Evolutionary conservation across 768 basidiomycete species (phyloP), one percentile per base, ranked within the genome.

Genomic region (Pisolithus orientalis): DNA sequence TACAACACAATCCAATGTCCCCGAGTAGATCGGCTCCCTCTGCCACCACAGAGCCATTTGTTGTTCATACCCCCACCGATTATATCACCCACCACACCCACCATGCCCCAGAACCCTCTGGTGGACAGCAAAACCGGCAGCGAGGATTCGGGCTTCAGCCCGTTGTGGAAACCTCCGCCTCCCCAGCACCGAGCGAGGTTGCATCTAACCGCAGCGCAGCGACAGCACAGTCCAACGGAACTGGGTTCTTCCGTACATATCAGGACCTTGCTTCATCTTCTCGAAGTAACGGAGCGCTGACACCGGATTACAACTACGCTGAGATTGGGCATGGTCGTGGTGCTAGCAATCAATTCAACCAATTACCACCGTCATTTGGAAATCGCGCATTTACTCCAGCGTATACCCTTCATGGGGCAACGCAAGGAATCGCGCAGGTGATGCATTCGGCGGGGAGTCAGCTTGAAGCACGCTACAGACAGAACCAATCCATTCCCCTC

Each of bases 251-350:
- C 65, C 77, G 80, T 29, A 75, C 77, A 27, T 83, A 82, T 59
- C 75, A 80, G 39, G 77, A 78, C 25, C 59, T 71, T 9, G 63
- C 61, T 14, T 60, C 70, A n/a, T 68, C 74, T 0, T 70, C 74
- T 39, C 65, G 72, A 49, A 72, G 72, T 57, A 75, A 75, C 54
- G 83, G 84, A 40, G 76, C 79, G 16, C 67, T 82, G 63, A 89
- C 85, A 14, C 87, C 85, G 24, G 87, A 89, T 59, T 75, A 87
- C 47, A 76, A 84, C 57, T 87, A 77, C 55, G 85, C 87, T 5
- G 88, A 90, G 63, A 84, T 87, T 53, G 86, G 85, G 3, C 86
- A 87, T 61, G 85, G 85, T 4, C 76, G 84, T 28, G 85, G 84
- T 5, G 69, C 76, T 17, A 59, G 45, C 7, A 55, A 55, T 24